Base-by-base conservation (phyloP, 2,329 filamentous ascomycete genomes). In the Aspergillus candidus region DNA sequence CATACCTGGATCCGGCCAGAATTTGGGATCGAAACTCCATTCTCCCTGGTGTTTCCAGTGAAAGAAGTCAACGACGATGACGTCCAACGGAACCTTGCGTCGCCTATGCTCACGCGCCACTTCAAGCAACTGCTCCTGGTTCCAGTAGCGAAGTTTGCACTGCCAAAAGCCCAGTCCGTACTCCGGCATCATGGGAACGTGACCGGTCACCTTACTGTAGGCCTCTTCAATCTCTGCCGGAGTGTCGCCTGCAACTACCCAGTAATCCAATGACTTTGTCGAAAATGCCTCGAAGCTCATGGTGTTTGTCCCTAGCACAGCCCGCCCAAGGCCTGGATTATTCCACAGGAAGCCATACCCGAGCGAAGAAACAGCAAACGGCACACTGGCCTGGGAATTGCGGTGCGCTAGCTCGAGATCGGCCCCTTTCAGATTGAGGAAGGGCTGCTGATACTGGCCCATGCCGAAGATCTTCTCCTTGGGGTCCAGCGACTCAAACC, bases 151-250 rank as follows among this genome's bases (percentile, higher is more conserved):
- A 10, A 84, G 65, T 60, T 82, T 84, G 61, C 79, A 83, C 57
- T 84, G 81, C 80, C 80, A 84, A 57, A 84, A 84, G 0, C 81
- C 81, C 0, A 84, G 69, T 0, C 80, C 80, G 52, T 82, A 83
- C 52, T 83, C 80, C 2, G 81, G 82, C 80, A 84, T 84, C 74
- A 79, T 78, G 0, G 82, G 81, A 0, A 77, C 78, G 30, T 70
- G 74, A 0, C 81, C 81, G 0, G 80, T 81, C 2, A 70, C 77
- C 4, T 63, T 61, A 0, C 75, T 74, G 52, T 84, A 84, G 0
- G 73, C 68, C 47, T 78, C 67, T 6, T 76, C 72, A 34, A 84
- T 81, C 31, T 78, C 70, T 0, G 70, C 68, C 0, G 80, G 80
- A 0, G 69, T 69, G 32, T 78, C 72, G 0, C 75, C 78, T 0